Evolutionary conservation across 805 yeast species (phyloP).

Genomic region (Crinitomyces ghanaensis): DNA sequence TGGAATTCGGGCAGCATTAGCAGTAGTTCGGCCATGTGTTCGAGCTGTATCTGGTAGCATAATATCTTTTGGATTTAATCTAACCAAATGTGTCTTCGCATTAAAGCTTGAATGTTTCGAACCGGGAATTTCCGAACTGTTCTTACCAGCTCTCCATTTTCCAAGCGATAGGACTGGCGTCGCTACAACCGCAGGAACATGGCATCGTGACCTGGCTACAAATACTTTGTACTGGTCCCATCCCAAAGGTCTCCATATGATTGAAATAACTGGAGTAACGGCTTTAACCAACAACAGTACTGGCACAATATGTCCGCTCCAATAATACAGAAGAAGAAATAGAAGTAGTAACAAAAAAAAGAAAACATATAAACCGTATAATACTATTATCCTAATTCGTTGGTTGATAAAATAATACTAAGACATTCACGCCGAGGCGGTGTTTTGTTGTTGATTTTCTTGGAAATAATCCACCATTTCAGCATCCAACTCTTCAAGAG

Average conservation of each 20-base stretch:
- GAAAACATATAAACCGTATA: no score
- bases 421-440: no score
- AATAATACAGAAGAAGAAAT: no score
- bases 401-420: no score
- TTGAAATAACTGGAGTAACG: constrained; percentile 5
- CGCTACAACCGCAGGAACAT: constrained; percentile 43
- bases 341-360: no score
- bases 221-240: constrained; percentile 4
- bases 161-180: constrained; percentile 37
- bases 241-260: constrained; percentile 6
- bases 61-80: constrained; percentile 11
- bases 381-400: no score
- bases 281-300: no score
- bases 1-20: constrained; percentile 43
- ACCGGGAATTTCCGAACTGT: constrained; percentile 43
- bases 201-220: constrained; percentile 36
- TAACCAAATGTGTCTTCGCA: constrained; percentile 10
- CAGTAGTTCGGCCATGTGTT: constrained; percentile 63
- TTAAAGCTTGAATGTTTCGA: constrained; percentile 9
- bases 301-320: no score
- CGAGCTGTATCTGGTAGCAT: constrained; percentile 27
- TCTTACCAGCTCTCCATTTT: constrained; percentile 64
- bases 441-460: no score
- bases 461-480: constrained; percentile 93
- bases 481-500: constrained; percentile 88